A percentile compares a stretch with the other conserved stretches of the same genome.
These are phyloP conservation scores for Penicillium flavigenum DNA, from an alignment of 495 filamentous ascomycete genomes.

Conservation along the genomic window DNA sequence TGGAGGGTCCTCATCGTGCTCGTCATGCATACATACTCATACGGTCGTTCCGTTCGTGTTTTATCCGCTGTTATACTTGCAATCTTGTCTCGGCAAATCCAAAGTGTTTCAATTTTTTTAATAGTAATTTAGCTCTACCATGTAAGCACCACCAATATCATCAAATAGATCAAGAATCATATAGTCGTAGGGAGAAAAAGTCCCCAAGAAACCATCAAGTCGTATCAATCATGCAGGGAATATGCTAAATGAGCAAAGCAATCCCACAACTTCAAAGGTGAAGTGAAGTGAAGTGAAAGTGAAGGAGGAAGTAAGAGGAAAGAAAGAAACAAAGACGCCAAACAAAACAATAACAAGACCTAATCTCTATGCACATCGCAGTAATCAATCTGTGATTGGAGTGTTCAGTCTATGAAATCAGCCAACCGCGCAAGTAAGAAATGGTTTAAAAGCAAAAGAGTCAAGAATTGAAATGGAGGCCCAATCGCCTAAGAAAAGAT, in stretches of 20 bases:
- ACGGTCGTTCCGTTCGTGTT: too few species aligned
- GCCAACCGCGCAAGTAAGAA: constrained; percentile 15
- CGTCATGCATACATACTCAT: too few species aligned
- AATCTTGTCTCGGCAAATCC: too few species aligned
- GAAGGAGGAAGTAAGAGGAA: neutral
- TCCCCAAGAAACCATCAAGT: constrained; percentile 11
- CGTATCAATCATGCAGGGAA: constrained; percentile 11
- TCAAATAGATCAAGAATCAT: constrained; percentile 8
- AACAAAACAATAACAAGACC: constrained; percentile 6
- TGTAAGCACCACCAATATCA: neutral
- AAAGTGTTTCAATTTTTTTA: constrained; percentile 10
- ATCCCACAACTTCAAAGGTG: neutral
- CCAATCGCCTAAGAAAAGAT: constrained; percentile 1
- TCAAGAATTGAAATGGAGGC: neutral
- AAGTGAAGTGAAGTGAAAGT: neutral
- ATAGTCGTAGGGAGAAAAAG: constrained; percentile 2
- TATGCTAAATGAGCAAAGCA: constrained; percentile 2
- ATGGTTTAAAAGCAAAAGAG: constrained; percentile 16
- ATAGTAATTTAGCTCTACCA: constrained; percentile 1
- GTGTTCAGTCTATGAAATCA: constrained; percentile 27
- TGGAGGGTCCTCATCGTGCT: too few species aligned
- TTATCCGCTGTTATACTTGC: too few species aligned
- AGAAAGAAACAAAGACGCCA: constrained; percentile 1
- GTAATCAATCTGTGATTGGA: constrained; percentile 9
- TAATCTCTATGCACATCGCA: constrained; percentile 28